Conservation (phyloP, 352 stramenopile genomes). For the Blastocystis sp. region DNA sequence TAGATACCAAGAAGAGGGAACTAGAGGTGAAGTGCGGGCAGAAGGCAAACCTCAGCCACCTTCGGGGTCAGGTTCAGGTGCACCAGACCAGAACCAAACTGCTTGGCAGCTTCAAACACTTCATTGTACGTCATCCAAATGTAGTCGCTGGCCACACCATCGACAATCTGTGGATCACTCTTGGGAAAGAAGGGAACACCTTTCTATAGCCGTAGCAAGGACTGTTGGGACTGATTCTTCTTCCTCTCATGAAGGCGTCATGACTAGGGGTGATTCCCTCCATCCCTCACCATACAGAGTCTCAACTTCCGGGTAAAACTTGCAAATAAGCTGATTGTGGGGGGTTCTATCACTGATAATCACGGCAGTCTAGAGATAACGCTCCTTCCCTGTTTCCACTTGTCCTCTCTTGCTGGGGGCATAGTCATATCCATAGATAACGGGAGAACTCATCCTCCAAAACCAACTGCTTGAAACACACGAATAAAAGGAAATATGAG, state of each 20-base stretch:
- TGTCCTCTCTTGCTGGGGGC: constrained; percentile 34
- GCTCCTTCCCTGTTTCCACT: background rate
- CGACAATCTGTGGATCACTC: constrained; percentile 4
- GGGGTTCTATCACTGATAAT: constrained; percentile 1
- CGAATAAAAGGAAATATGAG: background rate
- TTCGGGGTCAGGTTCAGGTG: constrained; percentile 16
- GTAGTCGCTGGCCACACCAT: constrained; percentile 10
- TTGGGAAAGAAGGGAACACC: background rate
- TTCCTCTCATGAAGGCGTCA: constrained; percentile 43
- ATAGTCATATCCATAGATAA: constrained; percentile 23
- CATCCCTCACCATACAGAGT: background rate
- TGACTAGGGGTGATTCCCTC: background rate
- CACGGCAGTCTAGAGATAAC: constrained; percentile 12
- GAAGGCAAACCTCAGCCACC: background rate
- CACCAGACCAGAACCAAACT: constrained; percentile 58
- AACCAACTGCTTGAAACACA: background rate
- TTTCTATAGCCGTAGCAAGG: constrained; percentile 39
- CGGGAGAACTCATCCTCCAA: background rate
- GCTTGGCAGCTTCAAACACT: background rate
- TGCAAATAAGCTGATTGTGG: background rate
- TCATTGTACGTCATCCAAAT: constrained; percentile 57
- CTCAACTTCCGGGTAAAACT: constrained; percentile 21
- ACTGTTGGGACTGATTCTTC: constrained; percentile 2
- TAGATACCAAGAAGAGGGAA: constrained; percentile 85
- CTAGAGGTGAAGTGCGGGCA: background rate